A percentile compares a stretch with the other conserved stretches of the same genome.
Conservation (phyloP, 2,329 filamentous ascomycete genomes). For the Bipolaris victoriae region DNA sequence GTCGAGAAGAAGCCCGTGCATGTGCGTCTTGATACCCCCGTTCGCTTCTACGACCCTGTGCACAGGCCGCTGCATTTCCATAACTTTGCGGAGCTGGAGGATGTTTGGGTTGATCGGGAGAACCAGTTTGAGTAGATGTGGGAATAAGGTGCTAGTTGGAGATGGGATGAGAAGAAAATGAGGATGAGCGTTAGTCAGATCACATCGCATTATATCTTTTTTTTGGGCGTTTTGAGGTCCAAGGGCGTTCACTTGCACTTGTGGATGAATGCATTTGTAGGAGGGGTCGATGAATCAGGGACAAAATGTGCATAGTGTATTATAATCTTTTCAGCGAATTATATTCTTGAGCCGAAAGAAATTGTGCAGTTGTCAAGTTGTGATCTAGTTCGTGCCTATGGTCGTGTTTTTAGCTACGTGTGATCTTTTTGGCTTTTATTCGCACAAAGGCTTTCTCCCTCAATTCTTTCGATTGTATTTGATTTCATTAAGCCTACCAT, state of each 20-base stretch:
- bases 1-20: slow-evolving; percentile 90
- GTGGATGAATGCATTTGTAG: slow-evolving; percentile 9
- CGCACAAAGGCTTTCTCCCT: too few species aligned
- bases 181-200: not conserved
- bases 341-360: slow-evolving; percentile 1
- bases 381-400: not conserved
- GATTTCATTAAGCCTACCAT: too few species aligned
- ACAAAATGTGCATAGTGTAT: slow-evolving; percentile 33
- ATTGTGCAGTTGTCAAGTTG: not conserved
- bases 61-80: slow-evolving; percentile 96
- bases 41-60: slow-evolving; percentile 86
- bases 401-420: not conserved
- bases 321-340: slow-evolving; percentile 18
- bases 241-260: slow-evolving; percentile 17
- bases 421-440: not conserved
- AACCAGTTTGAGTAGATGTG: slow-evolving; percentile 77
- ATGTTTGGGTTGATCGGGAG: slow-evolving; percentile 90
- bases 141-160: not conserved
- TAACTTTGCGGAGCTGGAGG: slow-evolving; percentile 95
- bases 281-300: slow-evolving; percentile 4
- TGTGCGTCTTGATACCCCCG: slow-evolving; percentile 91
- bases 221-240: slow-evolving; percentile 14
- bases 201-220: not conserved
- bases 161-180: not conserved
- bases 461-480: too few species aligned